phyloP scores from a whole-genome alignment of 2,329 filamentous ascomycete genomes.

The Elsinoe perseae region DNA sequence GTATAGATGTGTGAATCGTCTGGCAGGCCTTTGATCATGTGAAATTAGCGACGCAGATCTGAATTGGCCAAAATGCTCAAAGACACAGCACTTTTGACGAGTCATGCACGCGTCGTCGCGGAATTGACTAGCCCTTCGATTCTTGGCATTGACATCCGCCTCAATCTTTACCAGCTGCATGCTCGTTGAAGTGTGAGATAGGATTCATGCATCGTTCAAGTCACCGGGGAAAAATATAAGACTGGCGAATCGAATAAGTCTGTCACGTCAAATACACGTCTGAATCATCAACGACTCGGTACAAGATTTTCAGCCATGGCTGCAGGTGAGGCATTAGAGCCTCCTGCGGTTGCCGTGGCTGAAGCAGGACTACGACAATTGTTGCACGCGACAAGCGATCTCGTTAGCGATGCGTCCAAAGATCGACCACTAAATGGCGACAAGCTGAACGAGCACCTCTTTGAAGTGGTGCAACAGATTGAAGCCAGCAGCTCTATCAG shows the following conservation, averaged over 20 bases:
- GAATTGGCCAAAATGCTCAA: no score
- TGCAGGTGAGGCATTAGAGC: slow-evolving; percentile 23
- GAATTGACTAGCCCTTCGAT: neutral
- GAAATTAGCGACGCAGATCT: no score
- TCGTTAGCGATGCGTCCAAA: slow-evolving; percentile 36
- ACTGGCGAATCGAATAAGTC: neutral
- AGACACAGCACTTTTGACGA: no score
- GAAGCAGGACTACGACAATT: slow-evolving; percentile 32
- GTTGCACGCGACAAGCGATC: slow-evolving; percentile 33
- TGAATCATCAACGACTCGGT: no score
- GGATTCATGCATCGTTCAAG: no score
- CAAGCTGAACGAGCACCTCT: slow-evolving; percentile 29
- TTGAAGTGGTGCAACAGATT: slow-evolving; percentile 25
- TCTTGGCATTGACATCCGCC: neutral
- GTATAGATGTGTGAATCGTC: no score
- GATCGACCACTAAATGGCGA: slow-evolving; percentile 39
- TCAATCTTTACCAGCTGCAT: neutral
- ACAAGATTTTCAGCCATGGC: slow-evolving; percentile 18
- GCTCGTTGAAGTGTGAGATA: neutral
- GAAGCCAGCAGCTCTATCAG: slow-evolving; percentile 23
- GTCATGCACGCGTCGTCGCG: no score
- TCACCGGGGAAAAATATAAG: neutral
- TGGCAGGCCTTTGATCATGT: no score
- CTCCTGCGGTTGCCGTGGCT: slow-evolving; percentile 26
- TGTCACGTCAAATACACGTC: neutral